Evolutionary conservation across 306 rosid species (phyloP).

Genomic region (Oxytropis ochrocephala): DNA sequence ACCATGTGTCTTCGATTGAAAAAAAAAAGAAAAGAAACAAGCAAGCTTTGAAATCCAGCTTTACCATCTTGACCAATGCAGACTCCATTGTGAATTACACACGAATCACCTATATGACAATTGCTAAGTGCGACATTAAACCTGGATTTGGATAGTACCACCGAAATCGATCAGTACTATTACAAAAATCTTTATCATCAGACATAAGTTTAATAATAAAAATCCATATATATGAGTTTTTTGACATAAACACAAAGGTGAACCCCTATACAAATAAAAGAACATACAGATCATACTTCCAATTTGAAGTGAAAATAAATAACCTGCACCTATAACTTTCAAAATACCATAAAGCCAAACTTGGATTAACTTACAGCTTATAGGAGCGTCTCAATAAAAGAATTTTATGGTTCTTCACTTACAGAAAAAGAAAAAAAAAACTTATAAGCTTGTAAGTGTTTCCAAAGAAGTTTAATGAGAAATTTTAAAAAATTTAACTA

Average conservation of each 20-base stretch:
- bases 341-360: neutral
- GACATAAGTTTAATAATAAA: constrained; percentile 1
- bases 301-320: neutral
- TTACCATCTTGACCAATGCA: constrained; percentile 98
- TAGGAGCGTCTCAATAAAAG: neutral
- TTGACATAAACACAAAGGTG: neutral
- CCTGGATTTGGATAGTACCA: constrained; percentile 36
- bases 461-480: no score
- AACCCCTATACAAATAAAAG: neutral
- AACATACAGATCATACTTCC: neutral
- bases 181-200: neutral
- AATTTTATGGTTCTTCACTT: no score
- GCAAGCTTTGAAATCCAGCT: constrained; percentile 13
- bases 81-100: constrained; percentile 79
- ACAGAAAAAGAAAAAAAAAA: no score
- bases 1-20: neutral
- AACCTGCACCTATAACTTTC: neutral
- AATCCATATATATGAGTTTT: neutral
- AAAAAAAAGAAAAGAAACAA: neutral
- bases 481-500: no score
- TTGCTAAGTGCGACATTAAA: constrained; percentile 68
- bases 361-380: neutral
- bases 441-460: no score
- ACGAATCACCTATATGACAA: constrained; percentile 74
- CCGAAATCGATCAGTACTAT: neutral